Evolutionary conservation across 768 basidiomycete genomes (phyloP).

Genomic region (Xerocomellus chrysenteron): DNA sequence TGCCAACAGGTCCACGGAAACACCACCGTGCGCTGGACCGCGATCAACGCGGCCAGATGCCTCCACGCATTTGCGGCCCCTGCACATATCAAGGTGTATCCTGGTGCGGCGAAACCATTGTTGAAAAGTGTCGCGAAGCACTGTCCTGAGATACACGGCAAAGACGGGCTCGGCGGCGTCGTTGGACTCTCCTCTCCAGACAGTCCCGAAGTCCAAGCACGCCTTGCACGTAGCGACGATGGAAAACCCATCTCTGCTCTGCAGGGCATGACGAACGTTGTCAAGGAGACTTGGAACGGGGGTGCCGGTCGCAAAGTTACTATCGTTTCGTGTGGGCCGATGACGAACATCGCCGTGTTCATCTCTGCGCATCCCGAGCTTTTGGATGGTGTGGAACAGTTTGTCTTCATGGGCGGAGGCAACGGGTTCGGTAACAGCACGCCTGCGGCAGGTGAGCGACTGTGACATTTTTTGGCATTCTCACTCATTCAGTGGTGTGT

Average conservation of each 20-base stretch:
- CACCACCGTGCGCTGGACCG: constrained; percentile 57
- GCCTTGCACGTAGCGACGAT: constrained; percentile 45
- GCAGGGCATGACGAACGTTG: constrained; percentile 62
- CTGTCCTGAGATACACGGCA: constrained; percentile 79
- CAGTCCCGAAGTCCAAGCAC: constrained; percentile 47
- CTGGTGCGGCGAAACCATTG: constrained; percentile 71
- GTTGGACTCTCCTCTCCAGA: constrained; percentile 64
- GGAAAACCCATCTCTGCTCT: constrained; percentile 53
- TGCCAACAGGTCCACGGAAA: constrained; percentile 77
- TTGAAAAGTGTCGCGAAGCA: constrained; percentile 53
- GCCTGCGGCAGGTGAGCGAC: constrained; percentile 59
- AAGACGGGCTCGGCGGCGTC: constrained; percentile 81
- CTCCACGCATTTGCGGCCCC: constrained; percentile 73
- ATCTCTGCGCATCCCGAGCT: constrained; percentile 57
- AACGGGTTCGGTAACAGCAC: constrained; percentile 82
- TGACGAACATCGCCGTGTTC: constrained; percentile 81
- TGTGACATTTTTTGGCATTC: background rate
- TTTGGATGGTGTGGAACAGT: constrained; percentile 45
- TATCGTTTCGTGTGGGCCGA: constrained; percentile 75
- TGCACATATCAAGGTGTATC: constrained; percentile 55
- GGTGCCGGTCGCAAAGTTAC: constrained; percentile 62
- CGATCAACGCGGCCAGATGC: constrained; percentile 74
- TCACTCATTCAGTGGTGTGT: background rate
- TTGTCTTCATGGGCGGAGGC: constrained; percentile 87
- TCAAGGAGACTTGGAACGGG: constrained; percentile 55